Base-by-base conservation (phyloP, 768 basidiomycete species). In the Omphalotus guepiniiformis region DNA sequence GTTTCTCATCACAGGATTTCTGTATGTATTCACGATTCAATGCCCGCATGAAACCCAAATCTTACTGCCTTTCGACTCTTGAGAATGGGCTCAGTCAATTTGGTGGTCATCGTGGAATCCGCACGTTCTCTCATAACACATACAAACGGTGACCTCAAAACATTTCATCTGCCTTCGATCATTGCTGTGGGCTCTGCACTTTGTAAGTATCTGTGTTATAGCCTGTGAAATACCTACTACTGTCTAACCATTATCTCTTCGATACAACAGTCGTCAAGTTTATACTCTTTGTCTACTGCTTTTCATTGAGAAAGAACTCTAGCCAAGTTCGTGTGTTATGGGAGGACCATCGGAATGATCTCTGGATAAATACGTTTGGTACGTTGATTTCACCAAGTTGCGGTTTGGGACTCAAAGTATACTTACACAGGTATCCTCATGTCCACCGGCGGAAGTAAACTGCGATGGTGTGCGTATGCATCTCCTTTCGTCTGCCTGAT, bases 281-380 rank as follows among this genome's bases (percentile, higher is more conserved):
- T 41, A 34, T 83, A 0, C 78, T 99, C 38, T 98, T 98, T 69
- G 28, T 93, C 3, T 96, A 93, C 66, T 93, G 93, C 63, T 80
- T 71, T 57, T 75, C 88, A 3, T 74, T 95, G 39, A 82, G 90
- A 26, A 76, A 75, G 28, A 80, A 80, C 53, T 93, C 89, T 6
- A 93, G 89, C 57, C 96, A 99, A 66, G 95, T 99, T 2, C 80
- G 80, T 38, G 81, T 96, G 15, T 76, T 96, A 23, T 97, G 92
- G 93, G 90, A 96, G 64, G 95, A 98, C 61, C 94, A 97, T 55
- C 75, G 94, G 55, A 97, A 93, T 58, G 95, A 95, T 58, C 61
- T 93, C n/a, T 88, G 80, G 61, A 83, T 92, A 61, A 93, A 93
- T 58, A 69, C 76, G 21, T 86, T 88, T 51, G 85, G 85, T 85